These are phyloP conservation scores for Hypoxylon perforatum DNA, from an alignment of 495 filamentous ascomycete species.

Conservation along the genomic window DNA sequence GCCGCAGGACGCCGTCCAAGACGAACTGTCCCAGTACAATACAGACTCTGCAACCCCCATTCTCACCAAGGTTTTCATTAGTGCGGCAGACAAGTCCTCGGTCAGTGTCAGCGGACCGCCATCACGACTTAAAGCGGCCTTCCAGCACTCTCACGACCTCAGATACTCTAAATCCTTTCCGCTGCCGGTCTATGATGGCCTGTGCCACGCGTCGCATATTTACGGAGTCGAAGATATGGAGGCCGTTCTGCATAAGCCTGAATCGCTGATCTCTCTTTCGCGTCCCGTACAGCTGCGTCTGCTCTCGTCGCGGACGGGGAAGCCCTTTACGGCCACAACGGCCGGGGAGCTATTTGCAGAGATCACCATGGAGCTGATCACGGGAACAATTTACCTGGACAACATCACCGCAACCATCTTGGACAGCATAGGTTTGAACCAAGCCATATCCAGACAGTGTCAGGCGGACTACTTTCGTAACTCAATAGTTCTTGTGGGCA, in stretches of 20 bases:
- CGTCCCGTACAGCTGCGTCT: constrained; percentile 17
- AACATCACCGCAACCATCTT: too few species aligned
- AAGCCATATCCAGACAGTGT: too few species aligned
- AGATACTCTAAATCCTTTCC: constrained; percentile 46
- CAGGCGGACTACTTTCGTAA: too few species aligned
- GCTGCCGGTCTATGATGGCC: constrained; percentile 40
- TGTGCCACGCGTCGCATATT: constrained; percentile 58
- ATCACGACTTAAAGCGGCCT: constrained; percentile 48
- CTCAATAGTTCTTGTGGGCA: too few species aligned
- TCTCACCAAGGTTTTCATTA: constrained; percentile 49
- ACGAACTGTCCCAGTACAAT: constrained; percentile 44
- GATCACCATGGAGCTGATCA: constrained; percentile 50
- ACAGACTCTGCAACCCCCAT: constrained; percentile 16
- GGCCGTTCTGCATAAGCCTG: constrained; percentile 31
- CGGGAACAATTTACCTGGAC: constrained; percentile 46
- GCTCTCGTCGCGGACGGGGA: constrained; percentile 34
- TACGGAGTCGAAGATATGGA: constrained; percentile 47
- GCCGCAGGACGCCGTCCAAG: constrained; percentile 45
- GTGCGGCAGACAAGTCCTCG: constrained; percentile 7
- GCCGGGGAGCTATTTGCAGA: constrained; percentile 43
- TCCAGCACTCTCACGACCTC: constrained; percentile 46
- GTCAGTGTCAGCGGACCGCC: constrained; percentile 59
- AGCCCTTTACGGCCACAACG: constrained; percentile 28
- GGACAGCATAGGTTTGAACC: too few species aligned
- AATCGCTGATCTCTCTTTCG: constrained; percentile 16